Evolutionary conservation across 192 early-diverging fungal genomes (phyloP).

Genomic region (Umbelopsis sp.): DNA sequence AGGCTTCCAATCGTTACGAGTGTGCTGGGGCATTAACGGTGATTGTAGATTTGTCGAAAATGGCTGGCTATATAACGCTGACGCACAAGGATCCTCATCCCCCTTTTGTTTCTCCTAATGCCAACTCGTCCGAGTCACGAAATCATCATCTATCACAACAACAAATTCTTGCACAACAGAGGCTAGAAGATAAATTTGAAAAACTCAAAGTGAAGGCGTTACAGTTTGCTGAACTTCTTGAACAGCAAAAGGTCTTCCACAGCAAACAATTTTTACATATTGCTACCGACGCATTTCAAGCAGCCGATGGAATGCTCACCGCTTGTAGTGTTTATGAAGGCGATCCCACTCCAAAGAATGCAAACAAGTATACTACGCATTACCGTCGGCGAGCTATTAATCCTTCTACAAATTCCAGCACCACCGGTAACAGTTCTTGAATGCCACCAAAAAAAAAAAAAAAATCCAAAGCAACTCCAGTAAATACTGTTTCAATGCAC

Average conservation of each 20-base stretch:
- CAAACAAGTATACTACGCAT: slow-evolving; percentile 13
- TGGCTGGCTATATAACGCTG: slow-evolving; percentile 31
- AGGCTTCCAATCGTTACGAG: slow-evolving; percentile 31
- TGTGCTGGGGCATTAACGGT: slow-evolving; percentile 37
- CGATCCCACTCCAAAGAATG: slow-evolving; percentile 2
- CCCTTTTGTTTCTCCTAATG: slow-evolving; percentile 19
- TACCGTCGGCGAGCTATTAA: slow-evolving; percentile 2
- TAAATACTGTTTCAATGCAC: not conserved
- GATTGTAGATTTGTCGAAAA: slow-evolving; percentile 37
- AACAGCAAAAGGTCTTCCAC: slow-evolving; percentile 26
- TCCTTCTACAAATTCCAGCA: not conserved
- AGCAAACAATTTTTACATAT: slow-evolving; percentile 29
- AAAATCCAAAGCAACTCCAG: no score
- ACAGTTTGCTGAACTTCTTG: slow-evolving; percentile 22
- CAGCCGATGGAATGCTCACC: slow-evolving; percentile 29
- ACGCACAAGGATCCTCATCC: slow-evolving; percentile 38
- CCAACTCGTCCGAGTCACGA: slow-evolving; percentile 9
- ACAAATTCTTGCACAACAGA: slow-evolving; percentile 1
- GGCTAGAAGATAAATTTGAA: slow-evolving; percentile 29
- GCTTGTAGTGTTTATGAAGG: slow-evolving; percentile 20
- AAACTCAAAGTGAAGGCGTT: slow-evolving; percentile 21
- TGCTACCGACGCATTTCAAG: slow-evolving; percentile 28
- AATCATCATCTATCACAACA: not conserved
- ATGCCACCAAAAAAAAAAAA: no score
- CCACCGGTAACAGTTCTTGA: not conserved